Evolutionary conservation across 176 grass and related monocot genomes (phyloP).

Genomic region (Puccinellia tenuiflora): DNA sequence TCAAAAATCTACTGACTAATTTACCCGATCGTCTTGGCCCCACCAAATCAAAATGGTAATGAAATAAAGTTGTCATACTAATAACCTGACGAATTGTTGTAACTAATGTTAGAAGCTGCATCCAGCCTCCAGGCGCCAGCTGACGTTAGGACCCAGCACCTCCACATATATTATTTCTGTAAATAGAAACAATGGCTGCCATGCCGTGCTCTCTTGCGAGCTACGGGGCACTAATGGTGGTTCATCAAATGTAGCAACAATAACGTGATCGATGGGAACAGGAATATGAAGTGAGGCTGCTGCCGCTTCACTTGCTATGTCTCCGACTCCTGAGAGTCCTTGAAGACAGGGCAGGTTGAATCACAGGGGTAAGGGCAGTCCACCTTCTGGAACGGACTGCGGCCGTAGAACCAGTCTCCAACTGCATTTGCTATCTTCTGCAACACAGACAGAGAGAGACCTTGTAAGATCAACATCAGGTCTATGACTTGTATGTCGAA

Average conservation of each 20-base stretch:
- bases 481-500: background rate
- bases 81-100: background rate
- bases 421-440: slow-evolving; percentile 56
- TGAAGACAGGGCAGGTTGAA: slow-evolving; percentile 47
- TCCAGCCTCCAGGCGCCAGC: background rate
- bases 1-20: too few relatives aligned
- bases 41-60: too few relatives aligned
- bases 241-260: slow-evolving; percentile 20
- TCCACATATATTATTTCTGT: slow-evolving; percentile 19
- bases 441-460: background rate
- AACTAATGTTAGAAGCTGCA: background rate
- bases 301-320: slow-evolving; percentile 50
- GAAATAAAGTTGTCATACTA: background rate
- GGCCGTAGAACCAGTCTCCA: slow-evolving; percentile 61
- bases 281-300: slow-evolving; percentile 15
- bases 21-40: too few relatives aligned
- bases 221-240: background rate
- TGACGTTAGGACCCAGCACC: background rate
- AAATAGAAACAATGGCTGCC: slow-evolving; percentile 21
- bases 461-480: background rate
- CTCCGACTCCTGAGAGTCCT: background rate
- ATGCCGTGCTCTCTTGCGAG: slow-evolving; percentile 5
- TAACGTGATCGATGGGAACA: slow-evolving; percentile 17
- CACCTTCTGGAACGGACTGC: slow-evolving; percentile 38
- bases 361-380: slow-evolving; percentile 77